Conservation (phyloP, 306 rosid species). For the Sicyos baderoa region DNA sequence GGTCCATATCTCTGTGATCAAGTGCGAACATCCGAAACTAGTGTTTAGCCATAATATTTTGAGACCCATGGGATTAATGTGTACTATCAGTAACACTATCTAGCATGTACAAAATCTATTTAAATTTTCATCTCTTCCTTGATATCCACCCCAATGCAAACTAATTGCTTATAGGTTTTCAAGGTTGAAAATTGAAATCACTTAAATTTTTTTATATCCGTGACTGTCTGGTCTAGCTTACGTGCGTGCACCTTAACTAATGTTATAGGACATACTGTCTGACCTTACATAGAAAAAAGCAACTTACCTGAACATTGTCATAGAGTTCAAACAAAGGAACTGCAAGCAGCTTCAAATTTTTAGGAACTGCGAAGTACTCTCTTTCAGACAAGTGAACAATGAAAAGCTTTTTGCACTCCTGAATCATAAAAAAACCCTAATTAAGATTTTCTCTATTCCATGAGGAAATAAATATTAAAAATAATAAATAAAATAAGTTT, state of each 20-base stretch:
- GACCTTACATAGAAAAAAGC: not conserved
- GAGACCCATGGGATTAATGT: not conserved
- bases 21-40: conserved; percentile 8
- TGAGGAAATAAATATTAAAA: too few relatives aligned
- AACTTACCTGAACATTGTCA: conserved; percentile 89
- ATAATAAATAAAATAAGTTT: too few relatives aligned
- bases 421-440: conserved; percentile 8
- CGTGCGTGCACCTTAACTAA: too few relatives aligned
- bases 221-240: too few relatives aligned
- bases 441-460: not conserved
- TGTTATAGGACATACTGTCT: too few relatives aligned
- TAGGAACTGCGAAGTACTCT: conserved; percentile 94
- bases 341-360: conserved; percentile 90
- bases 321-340: conserved; percentile 98
- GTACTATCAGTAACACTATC: not conserved
- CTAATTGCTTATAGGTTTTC: not conserved
- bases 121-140: not conserved
- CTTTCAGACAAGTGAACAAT: conserved; percentile 95
- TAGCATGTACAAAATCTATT: not conserved
- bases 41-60: not conserved
- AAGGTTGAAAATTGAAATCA: too few relatives aligned
- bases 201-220: too few relatives aligned
- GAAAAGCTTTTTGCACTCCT: conserved; percentile 96
- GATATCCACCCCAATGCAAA: not conserved
- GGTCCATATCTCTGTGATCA: conserved; percentile 87